Base-by-base conservation (phyloP, 768 basidiomycete genomes). In the Leucosporidium yakuticum region DNA sequence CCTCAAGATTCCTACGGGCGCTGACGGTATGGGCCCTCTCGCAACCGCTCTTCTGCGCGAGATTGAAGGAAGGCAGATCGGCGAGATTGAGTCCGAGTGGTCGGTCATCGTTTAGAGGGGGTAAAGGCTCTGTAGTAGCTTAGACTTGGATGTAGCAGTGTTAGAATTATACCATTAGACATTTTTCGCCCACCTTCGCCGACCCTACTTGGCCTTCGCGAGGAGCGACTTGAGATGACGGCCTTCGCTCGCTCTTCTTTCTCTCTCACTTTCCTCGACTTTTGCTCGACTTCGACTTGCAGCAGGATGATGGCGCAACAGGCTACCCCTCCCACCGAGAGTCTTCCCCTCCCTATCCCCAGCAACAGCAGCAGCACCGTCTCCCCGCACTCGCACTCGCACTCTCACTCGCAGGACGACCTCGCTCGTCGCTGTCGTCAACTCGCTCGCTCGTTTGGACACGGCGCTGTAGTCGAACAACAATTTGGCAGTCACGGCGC, bases 1-100 rank as follows among this genome's bases (percentile, higher is more conserved):
- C 62, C 80, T 89, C 44, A 77, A 44, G 57, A 59, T 69, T 1
- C 71, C 71, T 4, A 60, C 64, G 3, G 67, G 67, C 25, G 48
- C 47, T 27, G 25, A 6, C 11, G 72, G 72, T 14, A 53, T 69
- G 19, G 72, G 72, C 0, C 60, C 54, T 25, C 20, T 70, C 25
- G 72, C 64, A 15, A 12, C 17, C 4, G 44, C 29, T 8, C 50
- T 72, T 23, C 48, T 25, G 25, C 83, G 82, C 59, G 84, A 86
- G 70, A 81, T 95, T 25, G 81, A 86, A 44, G 89, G 82, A 54
- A 85, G 91, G 54, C 90, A 74, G 62, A 48, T 63, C 44, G 73
- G 73, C 19, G 61, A 56, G 49, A 71, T 74, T 31, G 56, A 61
- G 60, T 56, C 36, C 20, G 67, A 68, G 3, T 74, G 73, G 73